Base-by-base conservation (phyloP, 73 alveolate genomes). In the Urostyla sp. region DNA sequence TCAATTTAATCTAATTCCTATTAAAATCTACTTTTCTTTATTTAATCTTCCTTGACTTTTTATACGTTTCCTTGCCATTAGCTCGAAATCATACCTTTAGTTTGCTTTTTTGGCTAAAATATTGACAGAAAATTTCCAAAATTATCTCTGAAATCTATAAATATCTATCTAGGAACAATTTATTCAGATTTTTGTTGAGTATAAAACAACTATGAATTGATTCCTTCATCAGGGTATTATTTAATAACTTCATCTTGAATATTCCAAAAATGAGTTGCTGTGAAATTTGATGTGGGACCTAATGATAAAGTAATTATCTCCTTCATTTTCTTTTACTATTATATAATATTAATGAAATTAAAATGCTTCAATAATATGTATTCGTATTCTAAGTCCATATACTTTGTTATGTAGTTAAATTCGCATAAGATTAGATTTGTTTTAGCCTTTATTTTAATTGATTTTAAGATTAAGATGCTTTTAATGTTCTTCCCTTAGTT, bases 161-260 rank as follows among this genome's bases (percentile, higher is more conserved):
- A 69, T 21, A 69, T 49, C 21, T 36, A 4, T n/a, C 83, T 45
- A 5, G 83, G 83, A 23, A 69, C 83, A 27, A 28, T 46, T 46
- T 69, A 37, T n/a, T 49, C 38, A 1, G 83, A 13, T 2, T 69
- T 44, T 7, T 6, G 15, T 1, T 67, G 44, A 27, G 44, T 69
- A 69, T 69, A 69, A 37, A 48, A 69, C 30, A 69, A 37, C 4
- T 46, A 67, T 2, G 69, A 57, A 45, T 69, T 69, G 1, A 55
- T 11, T 11, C 16, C 52, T 10, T 10, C 5, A 13, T 23, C 20
- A 30, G 83, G 26, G 69, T 69, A 67, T 69, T 69, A 31, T 23
- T 69, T 69, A 18, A 69, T 6, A 67, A 67, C 44, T 37, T 69
- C 83, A 32, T 69, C 83, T 69, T 69, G 69, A 69, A 69, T 46